These are phyloP conservation scores for Fusarium staphyleae DNA, from an alignment of 2,329 filamentous ascomycete genomes.

Conservation along the genomic window DNA sequence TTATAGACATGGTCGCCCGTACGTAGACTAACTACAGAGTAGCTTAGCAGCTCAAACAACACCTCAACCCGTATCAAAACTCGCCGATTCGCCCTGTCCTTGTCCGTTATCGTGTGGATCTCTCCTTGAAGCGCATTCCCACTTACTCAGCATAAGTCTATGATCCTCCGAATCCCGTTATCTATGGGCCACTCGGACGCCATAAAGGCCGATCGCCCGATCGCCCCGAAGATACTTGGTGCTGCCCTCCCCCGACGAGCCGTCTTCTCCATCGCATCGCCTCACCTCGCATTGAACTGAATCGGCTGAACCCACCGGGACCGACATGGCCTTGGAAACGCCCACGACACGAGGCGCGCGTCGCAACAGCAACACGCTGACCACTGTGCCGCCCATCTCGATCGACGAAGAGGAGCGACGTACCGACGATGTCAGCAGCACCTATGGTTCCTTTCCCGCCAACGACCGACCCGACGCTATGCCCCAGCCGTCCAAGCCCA, in stretches of 20 bases:
- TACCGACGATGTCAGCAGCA: background rate
- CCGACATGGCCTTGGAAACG: background rate
- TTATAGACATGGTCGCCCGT: no score
- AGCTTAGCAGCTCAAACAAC: background rate
- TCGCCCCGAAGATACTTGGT: constrained; percentile 7
- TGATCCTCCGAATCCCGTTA: constrained; percentile 18
- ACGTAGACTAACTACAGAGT: no score
- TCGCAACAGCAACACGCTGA: background rate
- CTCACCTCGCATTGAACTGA: no score
- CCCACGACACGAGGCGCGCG: constrained; percentile 1
- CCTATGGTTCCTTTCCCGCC: constrained; percentile 12
- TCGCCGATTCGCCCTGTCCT: constrained; percentile 13
- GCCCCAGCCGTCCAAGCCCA: constrained; percentile 25
- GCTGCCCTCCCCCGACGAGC: background rate
- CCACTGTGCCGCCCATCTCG: background rate
- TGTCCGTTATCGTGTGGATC: constrained; percentile 15
- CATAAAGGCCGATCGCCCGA: constrained; percentile 21
- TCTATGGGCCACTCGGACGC: background rate
- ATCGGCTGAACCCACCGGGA: background rate
- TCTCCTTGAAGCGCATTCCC: background rate
- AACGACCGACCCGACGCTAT: constrained; percentile 4
- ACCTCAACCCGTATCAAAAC: background rate
- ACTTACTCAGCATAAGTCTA: constrained; percentile 22
- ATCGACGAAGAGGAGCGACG: constrained; percentile 1
- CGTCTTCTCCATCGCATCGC: background rate